phyloP scores from a whole-genome alignment of 2,329 filamentous ascomycete genomes.

The Apiospora koreana region DNA sequence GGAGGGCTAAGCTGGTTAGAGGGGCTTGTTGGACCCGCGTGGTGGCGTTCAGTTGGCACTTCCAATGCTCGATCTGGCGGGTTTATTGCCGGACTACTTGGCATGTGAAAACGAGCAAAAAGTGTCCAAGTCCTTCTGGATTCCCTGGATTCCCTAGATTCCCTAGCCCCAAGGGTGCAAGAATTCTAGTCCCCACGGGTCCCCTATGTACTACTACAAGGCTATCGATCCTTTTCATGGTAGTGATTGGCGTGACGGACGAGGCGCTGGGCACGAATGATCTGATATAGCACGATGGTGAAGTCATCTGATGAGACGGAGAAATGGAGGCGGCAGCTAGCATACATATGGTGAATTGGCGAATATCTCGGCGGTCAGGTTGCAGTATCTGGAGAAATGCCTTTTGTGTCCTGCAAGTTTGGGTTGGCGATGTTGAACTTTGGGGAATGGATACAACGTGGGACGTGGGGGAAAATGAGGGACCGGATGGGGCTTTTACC shows the following conservation, averaged over 20 bases:
- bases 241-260: not conserved
- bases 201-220: not conserved
- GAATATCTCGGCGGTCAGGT: not conserved
- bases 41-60: conserved; percentile 5
- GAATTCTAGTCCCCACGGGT: not conserved
- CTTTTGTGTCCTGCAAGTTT: not conserved
- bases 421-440: conserved; percentile 2
- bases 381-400: not conserved
- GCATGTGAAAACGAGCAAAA: not conserved
- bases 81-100: not conserved
- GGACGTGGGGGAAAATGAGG: not conserved
- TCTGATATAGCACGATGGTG: conserved; percentile 4
- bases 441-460: conserved; percentile 4
- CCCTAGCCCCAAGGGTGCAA: too few relatives aligned
- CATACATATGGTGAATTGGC: not conserved
- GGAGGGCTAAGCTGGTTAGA: not conserved
- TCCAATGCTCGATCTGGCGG: not conserved
- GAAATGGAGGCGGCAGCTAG: not conserved
- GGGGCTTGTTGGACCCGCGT: not conserved
- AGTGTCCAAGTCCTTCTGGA: too few relatives aligned
- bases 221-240: not conserved
- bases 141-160: too few relatives aligned
- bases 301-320: not conserved
- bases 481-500: not conserved
- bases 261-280: not conserved